Evolutionary conservation across 2,329 filamentous ascomycete species (phyloP).

Genomic region (Sporothrix protearum): DNA sequence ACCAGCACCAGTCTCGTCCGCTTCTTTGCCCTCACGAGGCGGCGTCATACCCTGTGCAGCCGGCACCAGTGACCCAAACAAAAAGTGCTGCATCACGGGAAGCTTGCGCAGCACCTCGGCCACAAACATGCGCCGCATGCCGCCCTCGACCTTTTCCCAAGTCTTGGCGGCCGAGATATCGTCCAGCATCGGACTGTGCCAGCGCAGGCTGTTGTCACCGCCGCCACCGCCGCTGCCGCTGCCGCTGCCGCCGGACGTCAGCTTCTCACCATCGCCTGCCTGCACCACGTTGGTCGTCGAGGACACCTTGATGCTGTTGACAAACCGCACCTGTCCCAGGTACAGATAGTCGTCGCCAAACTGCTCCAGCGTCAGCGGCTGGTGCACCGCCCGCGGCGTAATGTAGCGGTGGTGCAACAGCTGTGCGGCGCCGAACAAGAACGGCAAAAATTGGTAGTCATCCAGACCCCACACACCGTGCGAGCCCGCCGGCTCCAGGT

Average conservation of each 20-base stretch:
- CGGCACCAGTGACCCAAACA: conserved; percentile 83
- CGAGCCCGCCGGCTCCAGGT: conserved; percentile 92
- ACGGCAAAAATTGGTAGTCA: conserved; percentile 95
- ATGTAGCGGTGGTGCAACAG: conserved; percentile 78
- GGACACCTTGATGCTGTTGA: conserved; percentile 78
- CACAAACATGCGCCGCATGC: conserved; percentile 96
- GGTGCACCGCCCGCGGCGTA: conserved; percentile 79
- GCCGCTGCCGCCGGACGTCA: neutral
- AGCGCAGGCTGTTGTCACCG: conserved; percentile 86
- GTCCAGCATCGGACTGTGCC: conserved; percentile 98
- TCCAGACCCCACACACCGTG: conserved; percentile 98
- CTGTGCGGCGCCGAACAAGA: conserved; percentile 90
- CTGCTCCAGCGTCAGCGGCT: conserved; percentile 81
- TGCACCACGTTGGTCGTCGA: conserved; percentile 7
- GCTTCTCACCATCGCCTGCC: neutral
- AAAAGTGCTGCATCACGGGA: conserved; percentile 97
- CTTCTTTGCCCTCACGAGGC: conserved; percentile 39
- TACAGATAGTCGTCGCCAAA: conserved; percentile 82
- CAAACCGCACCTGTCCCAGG: conserved; percentile 86
- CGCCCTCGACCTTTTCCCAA: conserved; percentile 89
- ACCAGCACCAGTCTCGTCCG: conserved; percentile 39
- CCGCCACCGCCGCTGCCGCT: neutral
- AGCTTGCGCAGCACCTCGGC: conserved; percentile 89
- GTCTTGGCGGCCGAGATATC: conserved; percentile 88
- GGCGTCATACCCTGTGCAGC: conserved; percentile 78